Evolutionary conservation across 495 filamentous ascomycete genomes (phyloP), one percentile per base, ranked within the genome.

Genomic region (Aspergillus avenaceus): DNA sequence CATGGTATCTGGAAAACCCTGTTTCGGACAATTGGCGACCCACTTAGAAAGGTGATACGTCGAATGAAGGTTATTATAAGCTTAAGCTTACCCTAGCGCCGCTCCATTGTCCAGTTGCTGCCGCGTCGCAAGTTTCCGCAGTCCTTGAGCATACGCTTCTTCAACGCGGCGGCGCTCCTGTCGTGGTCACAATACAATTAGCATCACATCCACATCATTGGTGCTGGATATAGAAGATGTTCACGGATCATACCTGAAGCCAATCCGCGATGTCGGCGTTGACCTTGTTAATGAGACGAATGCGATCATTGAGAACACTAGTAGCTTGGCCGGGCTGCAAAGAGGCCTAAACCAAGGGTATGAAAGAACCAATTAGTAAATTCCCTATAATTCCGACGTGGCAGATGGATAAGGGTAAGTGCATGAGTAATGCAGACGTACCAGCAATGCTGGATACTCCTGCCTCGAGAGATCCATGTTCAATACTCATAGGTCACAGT

Each of bases 391-490:
- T 32, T 4, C 13, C 16, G 16, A 18, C 13, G 2, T 5, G 13
- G 4, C 34, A 19, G 9, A 22, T 13, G 11, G 8, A 13, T 4
- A 13, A 46, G 24, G 23, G 11, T 21, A 21, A 27, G 36, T 12
- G 26, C 19, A 18, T 40, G 47, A 53, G 50, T 47, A 45, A 41
- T 42, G 27, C 44, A 46, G 42, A 51, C 88, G 69, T 80, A 98
- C 93, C 87, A 97, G 83, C 80, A 98, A 83, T 23, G 87, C 87
- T 63, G 93, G 92, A 73, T 98, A 98, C 71, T 98, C 93, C 66
- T 88, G 81, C 66, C 92, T 81, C 61, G 88, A 87, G 59, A 96
- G 81, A 58, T 91, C 91, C 81, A 89, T 84, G 53, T 53, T 63
- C 61, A 61, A 52, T 50, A 50, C 59, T 70, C 63, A 66, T 64